phyloP scores from a whole-genome alignment of 805 yeast genomes.

The Metschnikowia baotianmanensis region DNA sequence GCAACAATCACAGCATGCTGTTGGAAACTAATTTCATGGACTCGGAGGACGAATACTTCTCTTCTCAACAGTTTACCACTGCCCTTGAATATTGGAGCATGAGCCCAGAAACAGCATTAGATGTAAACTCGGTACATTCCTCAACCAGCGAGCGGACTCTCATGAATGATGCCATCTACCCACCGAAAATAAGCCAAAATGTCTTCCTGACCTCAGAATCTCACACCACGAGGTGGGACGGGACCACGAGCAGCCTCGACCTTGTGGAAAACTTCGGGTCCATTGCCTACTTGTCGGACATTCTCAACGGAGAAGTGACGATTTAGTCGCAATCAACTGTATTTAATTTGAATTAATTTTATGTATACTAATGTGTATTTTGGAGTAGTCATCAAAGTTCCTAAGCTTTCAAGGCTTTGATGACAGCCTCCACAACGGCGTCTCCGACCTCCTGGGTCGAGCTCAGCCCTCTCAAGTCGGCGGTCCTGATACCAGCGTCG shows the following conservation, averaged over 20 bases:
- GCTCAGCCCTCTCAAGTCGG: constrained; percentile 82
- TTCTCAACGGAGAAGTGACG: constrained; percentile 26
- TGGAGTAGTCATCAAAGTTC: no score
- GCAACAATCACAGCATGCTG: neutral
- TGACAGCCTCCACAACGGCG: constrained; percentile 77
- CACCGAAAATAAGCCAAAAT: constrained; percentile 1
- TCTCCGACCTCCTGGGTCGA: constrained; percentile 92
- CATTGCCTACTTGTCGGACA: constrained; percentile 31
- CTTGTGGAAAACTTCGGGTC: constrained; percentile 26
- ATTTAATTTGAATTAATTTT: no score
- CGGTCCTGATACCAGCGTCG: constrained; percentile 85
- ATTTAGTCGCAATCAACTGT: no score
- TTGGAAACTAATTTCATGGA: constrained; percentile 8
- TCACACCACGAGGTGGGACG: constrained; percentile 1
- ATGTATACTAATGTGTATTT: no score
- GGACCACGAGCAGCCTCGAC: constrained; percentile 1
- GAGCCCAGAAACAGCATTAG: neutral
- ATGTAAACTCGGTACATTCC: no score
- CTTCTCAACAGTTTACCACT: constrained; percentile 30
- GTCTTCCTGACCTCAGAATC: neutral
- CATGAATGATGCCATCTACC: constrained; percentile 9
- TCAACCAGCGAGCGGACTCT: constrained; percentile 20
- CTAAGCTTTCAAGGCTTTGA: constrained; percentile 42
- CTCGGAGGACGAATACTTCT: constrained; percentile 35
- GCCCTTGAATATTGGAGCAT: constrained; percentile 14